These are phyloP conservation scores for Lycium ferocissimum DNA, from an alignment of 257 asterid genomes.

Conservation along the genomic window DNA sequence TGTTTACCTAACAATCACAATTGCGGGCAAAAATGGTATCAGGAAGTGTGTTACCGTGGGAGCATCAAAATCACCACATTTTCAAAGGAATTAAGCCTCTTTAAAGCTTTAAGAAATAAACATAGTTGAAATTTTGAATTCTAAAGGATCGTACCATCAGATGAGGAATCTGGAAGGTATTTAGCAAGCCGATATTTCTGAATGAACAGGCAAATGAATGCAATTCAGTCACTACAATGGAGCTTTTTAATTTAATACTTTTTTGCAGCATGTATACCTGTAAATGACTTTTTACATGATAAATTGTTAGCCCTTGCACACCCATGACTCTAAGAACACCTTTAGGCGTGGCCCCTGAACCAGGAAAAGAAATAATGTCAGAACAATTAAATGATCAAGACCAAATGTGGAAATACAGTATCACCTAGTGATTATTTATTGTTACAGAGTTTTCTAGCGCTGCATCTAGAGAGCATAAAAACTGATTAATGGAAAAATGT, in stretches of 20 bases:
- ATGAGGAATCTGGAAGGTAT: conserved; percentile 93
- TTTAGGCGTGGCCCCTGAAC: conserved; percentile 97
- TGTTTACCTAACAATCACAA: conserved; percentile 62
- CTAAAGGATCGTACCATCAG: conserved; percentile 72
- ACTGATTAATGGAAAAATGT: background rate
- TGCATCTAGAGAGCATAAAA: background rate
- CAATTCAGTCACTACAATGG: conserved; percentile 31
- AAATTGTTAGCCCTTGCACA: conserved; percentile 93
- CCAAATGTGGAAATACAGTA: background rate
- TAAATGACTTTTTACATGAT: conserved; percentile 98
- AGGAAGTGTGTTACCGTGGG: conserved; percentile 26
- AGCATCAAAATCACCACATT: background rate
- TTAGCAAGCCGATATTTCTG: conserved; percentile 99
- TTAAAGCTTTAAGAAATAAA: background rate
- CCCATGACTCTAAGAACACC: conserved; percentile 99
- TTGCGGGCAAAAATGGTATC: conserved; percentile 33
- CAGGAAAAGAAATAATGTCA: conserved; percentile 33
- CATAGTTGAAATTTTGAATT: background rate
- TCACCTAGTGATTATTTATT: background rate
- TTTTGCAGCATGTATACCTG: conserved; percentile 60
- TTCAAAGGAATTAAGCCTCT: background rate
- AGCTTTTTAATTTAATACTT: background rate
- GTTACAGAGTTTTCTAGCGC: background rate
- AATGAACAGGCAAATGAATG: conserved; percentile 37
- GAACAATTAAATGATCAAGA: background rate